Base-by-base conservation (phyloP, 352 stramenopile species). In the Phytophthora capsici region DNA sequence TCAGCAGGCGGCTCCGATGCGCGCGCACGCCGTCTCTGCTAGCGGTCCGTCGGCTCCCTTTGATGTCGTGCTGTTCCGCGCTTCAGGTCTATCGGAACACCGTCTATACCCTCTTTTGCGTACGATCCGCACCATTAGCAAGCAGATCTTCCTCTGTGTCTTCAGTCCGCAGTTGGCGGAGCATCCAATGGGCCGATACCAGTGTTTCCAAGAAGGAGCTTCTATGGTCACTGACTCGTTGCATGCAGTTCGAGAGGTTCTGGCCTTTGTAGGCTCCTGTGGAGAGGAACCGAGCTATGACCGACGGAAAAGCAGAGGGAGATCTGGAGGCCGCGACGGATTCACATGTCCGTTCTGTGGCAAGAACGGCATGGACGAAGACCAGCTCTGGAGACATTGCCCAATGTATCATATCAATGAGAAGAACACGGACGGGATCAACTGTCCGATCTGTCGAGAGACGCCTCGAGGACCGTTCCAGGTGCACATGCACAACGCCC, bases 371-470 rank as follows among this genome's bases (percentile, higher is more conserved):
- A 80, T 95, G 49, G 77, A 75, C 6, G 87, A 95, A 65, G 87
- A 95, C 59, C 69, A 93, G 47, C 74, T 95, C n/a, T 95, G 87
- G 87, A 75, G 80, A 56, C 87, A 95, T 53, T 89, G 83, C 51
- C 87, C 87, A 16, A 61, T 95, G 66, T 93, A 88, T 69, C 87
- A 95, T 61, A 95, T 95, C 66, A 95, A 95, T 66, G 87, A 93
- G 52, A 84, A 81, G 60, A 90, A 94, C 59, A 84, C 76, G 40
- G 80, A 91, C 56, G 68, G 80, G 19, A 69, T 95, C 26, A 66
- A 69, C 41, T 95, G 87, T 58, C 87, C 87, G 14, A 91, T 95
- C 38, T 95, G 87, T 62, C 72, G 77, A 36, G 75, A 93, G 36
- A 73, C 66, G 14, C 76, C 71, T 48, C 81, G 85, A 32, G 82